phyloP scores from a whole-genome alignment of 2,329 filamentous ascomycete genomes.

The Mariannaea sp. region DNA sequence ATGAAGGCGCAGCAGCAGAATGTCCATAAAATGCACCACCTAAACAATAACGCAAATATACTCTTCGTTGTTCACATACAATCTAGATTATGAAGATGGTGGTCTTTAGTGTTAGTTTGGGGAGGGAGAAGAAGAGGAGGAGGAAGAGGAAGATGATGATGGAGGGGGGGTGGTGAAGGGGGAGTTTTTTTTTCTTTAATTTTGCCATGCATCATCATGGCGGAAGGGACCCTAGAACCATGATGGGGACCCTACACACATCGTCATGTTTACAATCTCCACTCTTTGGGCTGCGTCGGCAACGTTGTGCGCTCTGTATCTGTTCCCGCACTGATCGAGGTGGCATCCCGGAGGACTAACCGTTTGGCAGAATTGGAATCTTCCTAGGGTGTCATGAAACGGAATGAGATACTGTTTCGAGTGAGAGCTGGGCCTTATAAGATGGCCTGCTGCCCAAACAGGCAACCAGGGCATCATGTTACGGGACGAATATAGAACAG shows the following conservation, averaged over 20 bases:
- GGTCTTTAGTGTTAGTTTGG: not conserved
- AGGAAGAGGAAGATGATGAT: no score
- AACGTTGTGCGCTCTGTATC: not conserved
- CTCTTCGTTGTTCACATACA: no score
- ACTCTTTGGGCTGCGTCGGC: not conserved
- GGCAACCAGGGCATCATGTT: slow-evolving; percentile 1
- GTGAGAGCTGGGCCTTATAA: not conserved
- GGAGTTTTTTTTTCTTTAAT: no score
- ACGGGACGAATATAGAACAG: slow-evolving; percentile 6
- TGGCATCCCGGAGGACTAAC: slow-evolving; percentile 2
- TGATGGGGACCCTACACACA: not conserved
- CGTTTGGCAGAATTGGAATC: slow-evolving; percentile 7
- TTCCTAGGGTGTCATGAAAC: slow-evolving; percentile 11
- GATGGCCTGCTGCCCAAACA: slow-evolving; percentile 3
- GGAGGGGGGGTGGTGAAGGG: no score
- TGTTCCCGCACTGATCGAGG: slow-evolving; percentile 1
- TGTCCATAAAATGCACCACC: slow-evolving; percentile 1
- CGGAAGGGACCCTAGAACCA: no score
- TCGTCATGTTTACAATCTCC: slow-evolving; percentile 3
- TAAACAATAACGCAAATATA: no score
- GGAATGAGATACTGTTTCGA: slow-evolving; percentile 7
- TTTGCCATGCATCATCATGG: slow-evolving; percentile 5
- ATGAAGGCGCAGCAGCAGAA: slow-evolving; percentile 20
- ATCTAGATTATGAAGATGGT: slow-evolving; percentile 4
- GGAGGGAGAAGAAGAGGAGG: slow-evolving; percentile 3